These are phyloP conservation scores for Waltiozyma sp. DNA, from an alignment of 1,139 yeast species.

Conservation along the genomic window DNA sequence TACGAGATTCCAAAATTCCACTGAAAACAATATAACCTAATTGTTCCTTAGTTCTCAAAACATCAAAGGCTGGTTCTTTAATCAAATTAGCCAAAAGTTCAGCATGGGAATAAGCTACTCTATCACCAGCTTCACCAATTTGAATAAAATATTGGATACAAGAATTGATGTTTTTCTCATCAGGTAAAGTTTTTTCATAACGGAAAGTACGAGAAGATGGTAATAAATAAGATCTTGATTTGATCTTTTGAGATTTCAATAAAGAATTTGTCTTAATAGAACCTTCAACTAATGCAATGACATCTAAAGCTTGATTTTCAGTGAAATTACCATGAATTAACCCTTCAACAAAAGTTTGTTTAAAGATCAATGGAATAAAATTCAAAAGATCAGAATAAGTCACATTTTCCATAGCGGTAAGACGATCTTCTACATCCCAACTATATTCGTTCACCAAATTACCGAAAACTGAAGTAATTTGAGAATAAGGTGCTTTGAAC, in stretches of 20 bases:
- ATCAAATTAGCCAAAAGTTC: conserved; percentile 63
- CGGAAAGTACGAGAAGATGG: conserved; percentile 33
- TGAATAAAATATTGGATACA: conserved; percentile 75
- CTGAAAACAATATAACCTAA: conserved; percentile 85
- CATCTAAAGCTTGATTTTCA: conserved; percentile 40
- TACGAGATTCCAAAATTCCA: conserved; percentile 56
- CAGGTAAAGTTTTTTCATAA: conserved; percentile 45
- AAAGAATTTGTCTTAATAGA: conserved; percentile 23
- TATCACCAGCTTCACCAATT: conserved; percentile 37
- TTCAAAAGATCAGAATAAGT: conserved; percentile 38
- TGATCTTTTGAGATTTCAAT: conserved; percentile 25
- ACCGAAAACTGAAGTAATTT: conserved; percentile 53
- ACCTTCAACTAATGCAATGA: conserved; percentile 31
- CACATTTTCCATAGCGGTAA: conserved; percentile 37
- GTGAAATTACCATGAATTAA: conserved; percentile 73
- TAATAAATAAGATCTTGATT: conserved; percentile 40
- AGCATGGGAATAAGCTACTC: conserved; percentile 33
- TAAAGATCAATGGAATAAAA: conserved; percentile 37
- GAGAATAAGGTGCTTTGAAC: conserved; percentile 66
- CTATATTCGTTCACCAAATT: conserved; percentile 60
- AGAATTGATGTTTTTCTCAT: conserved; percentile 68
- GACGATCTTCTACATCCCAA: conserved; percentile 54
- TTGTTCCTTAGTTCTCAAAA: conserved; percentile 86
- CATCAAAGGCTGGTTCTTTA: conserved; percentile 82
- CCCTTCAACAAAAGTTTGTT: conserved; percentile 45